Conservation (phyloP, 805 yeast genomes). For the Candida sphagnicola region DNA sequence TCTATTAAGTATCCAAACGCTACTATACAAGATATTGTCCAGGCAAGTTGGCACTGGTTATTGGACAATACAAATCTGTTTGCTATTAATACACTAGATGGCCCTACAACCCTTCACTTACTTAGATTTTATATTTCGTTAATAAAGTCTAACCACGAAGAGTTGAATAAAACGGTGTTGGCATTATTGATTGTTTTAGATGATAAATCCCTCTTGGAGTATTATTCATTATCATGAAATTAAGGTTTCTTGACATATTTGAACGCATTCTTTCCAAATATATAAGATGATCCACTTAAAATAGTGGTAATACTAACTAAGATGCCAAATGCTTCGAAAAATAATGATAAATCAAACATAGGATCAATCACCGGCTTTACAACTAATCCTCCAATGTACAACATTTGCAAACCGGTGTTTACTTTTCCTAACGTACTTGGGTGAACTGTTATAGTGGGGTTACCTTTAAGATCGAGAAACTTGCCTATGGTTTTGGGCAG, state of each 20-base stretch:
- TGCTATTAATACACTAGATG: background rate
- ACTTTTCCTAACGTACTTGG: constrained; percentile 84
- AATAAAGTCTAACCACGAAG: background rate
- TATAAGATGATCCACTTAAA: constrained; percentile 73
- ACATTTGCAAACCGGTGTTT: constrained; percentile 91
- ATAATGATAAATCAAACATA: constrained; percentile 7
- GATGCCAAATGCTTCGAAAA: constrained; percentile 23
- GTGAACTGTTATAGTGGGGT: constrained; percentile 79
- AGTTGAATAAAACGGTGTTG: constrained; percentile 9
- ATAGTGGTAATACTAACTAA: constrained; percentile 57
- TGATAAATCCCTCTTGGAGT: constrained; percentile 11
- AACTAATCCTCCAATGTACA: constrained; percentile 60
- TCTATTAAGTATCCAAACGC: background rate
- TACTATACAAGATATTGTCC: background rate
- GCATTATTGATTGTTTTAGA: constrained; percentile 15
- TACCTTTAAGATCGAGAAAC: constrained; percentile 68
- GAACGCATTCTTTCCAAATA: constrained; percentile 67
- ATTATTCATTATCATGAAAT: background rate
- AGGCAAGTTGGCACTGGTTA: background rate
- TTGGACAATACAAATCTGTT: background rate
- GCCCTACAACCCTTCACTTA: background rate
- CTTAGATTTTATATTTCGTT: background rate
- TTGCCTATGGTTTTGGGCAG: constrained; percentile 68
- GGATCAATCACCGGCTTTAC: constrained; percentile 29
- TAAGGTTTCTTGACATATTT: constrained; percentile 37